Conservation (phyloP, 768 basidiomycete species). For the Chalciporus chontae region DNA sequence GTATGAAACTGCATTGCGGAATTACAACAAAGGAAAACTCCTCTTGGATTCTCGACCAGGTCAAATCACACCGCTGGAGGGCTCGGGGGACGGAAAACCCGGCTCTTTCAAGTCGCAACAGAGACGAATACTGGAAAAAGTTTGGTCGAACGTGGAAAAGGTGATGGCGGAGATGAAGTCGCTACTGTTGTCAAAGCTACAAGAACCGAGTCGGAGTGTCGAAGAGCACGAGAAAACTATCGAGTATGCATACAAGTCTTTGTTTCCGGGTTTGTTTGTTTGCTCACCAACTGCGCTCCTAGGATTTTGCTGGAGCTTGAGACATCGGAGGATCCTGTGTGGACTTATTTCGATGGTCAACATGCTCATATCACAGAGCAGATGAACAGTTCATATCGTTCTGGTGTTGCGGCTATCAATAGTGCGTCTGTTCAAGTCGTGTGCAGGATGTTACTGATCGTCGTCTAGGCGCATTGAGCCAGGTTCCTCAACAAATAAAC, state of each 20-base stretch:
- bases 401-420: slow-evolving; percentile 47
- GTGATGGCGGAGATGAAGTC: slow-evolving; percentile 90
- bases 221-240: slow-evolving; percentile 98
- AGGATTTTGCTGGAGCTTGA: slow-evolving; percentile 90
- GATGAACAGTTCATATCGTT: slow-evolving; percentile 61
- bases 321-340: slow-evolving; percentile 84
- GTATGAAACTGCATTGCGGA: slow-evolving; percentile 89
- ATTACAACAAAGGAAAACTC: slow-evolving; percentile 96
- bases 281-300: slow-evolving; percentile 4
- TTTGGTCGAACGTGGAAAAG: slow-evolving; percentile 93
- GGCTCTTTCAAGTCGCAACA: slow-evolving; percentile 67
- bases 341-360: slow-evolving; percentile 94
- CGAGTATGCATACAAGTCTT: slow-evolving; percentile 54
- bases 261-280: background rate
- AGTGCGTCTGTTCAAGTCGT: slow-evolving; percentile 32
- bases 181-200: slow-evolving; percentile 70
- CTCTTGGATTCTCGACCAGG: slow-evolving; percentile 86
- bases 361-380: slow-evolving; percentile 80
- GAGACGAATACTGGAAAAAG: slow-evolving; percentile 90
- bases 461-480: slow-evolving; percentile 45
- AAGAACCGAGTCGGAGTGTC: slow-evolving; percentile 72
- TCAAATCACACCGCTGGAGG: slow-evolving; percentile 71
- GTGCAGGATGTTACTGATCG: slow-evolving; percentile 4
- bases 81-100: slow-evolving; percentile 52
- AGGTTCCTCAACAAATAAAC: slow-evolving; percentile 32